Base-by-base conservation (phyloP, 2,329 filamentous ascomycete genomes). In the Atkinsonella hypoxylon region DNA sequence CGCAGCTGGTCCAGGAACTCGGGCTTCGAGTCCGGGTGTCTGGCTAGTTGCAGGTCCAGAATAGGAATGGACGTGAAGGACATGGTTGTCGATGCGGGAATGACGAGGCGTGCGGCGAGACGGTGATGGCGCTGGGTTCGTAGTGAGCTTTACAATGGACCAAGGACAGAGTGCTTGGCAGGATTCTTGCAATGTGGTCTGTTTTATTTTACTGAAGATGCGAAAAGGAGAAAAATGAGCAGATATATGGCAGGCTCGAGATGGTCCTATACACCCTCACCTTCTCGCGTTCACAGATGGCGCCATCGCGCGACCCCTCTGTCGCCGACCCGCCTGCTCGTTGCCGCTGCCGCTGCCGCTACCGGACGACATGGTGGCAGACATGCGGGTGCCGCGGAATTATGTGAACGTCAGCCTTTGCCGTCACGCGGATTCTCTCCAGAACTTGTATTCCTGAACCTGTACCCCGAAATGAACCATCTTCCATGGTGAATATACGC, bases 51-150 rank as follows among this genome's bases (percentile, higher is more conserved):
- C 53, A 94, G 76, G 63, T 91, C 86, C 36, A 95, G 75, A 48
- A 93, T 78, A 1, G 89, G 89, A 52, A 95, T 82, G 2, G 78
- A 76, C 2, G 78, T 82, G 70, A 94, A 94, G 1, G 82, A 82
- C 79, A 82, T 82, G n/a, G n/a, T n/a, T n/a, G n/a, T n/a, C n/a
- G n/a, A n/a, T n/a, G n/a, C n/a, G n/a, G n/a, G n/a, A n/a, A n/a
- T n/a, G n/a, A n/a, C n/a, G n/a, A n/a, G n/a, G n/a, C n/a, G n/a
- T n/a, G n/a, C n/a, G n/a, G n/a, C n/a, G n/a, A n/a, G n/a, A n/a
- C n/a, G n/a, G n/a, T n/a, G n/a, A n/a, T n/a, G n/a, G n/a, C n/a
- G n/a, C n/a, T n/a, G n/a, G n/a, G n/a, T 26, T 26, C 26, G 26
- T 26, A 26, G 26, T 26, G 26, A 26, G 26, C 26, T 26, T 26